These are phyloP conservation scores for Pythium dissimile DNA, from an alignment of 352 stramenopile species.

Conservation along the genomic window DNA sequence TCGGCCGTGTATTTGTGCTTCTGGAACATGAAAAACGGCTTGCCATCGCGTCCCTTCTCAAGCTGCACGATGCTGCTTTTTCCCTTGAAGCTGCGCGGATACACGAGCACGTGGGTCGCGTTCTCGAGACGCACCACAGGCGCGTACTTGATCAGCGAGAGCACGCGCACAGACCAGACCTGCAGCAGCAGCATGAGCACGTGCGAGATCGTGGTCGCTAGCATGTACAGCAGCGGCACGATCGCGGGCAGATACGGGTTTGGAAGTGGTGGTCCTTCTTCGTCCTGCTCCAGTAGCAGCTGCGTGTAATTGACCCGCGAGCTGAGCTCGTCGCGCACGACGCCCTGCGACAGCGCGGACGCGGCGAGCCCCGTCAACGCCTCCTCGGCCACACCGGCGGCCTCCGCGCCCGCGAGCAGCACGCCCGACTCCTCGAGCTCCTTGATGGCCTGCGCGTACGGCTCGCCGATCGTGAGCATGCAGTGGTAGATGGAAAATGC, in stretches of 20 bases:
- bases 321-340: constrained; percentile 45
- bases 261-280: constrained; percentile 70
- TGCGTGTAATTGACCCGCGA: constrained; percentile 58
- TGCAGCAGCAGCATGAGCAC: constrained; percentile 88
- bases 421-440: constrained; percentile 66
- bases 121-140: constrained; percentile 51
- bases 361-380: constrained; percentile 55
- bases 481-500: constrained; percentile 44
- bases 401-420: constrained; percentile 32
- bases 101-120: constrained; percentile 77
- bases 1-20: constrained; percentile 88
- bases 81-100: constrained; percentile 82
- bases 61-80: constrained; percentile 84
- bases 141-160: constrained; percentile 85
- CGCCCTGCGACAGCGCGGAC: constrained; percentile 64
- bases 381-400: constrained; percentile 29
- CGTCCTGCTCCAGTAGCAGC: constrained; percentile 44
- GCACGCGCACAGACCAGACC: constrained; percentile 80
- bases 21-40: constrained; percentile 83
- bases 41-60: constrained; percentile 38
- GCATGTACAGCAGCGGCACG: constrained; percentile 83
- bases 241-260: constrained; percentile 91
- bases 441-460: constrained; percentile 60
- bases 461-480: constrained; percentile 39
- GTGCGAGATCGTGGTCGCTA: constrained; percentile 76